Conservation (phyloP, 2,329 filamentous ascomycete species). For the Rhynchosporium secalis region DNA sequence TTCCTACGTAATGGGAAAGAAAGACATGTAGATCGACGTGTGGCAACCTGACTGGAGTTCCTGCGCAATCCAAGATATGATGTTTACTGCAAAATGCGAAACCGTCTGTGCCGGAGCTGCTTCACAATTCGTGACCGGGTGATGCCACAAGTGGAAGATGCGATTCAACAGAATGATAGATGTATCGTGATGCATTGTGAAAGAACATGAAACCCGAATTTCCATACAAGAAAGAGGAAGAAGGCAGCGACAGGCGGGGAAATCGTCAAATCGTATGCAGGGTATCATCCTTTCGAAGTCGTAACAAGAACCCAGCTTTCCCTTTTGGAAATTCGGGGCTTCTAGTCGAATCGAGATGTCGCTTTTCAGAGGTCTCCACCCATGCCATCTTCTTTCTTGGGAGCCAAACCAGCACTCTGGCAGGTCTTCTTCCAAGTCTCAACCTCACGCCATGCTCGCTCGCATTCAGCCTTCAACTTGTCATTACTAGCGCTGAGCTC, state of each 20-base stretch:
- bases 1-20: constrained; percentile 19
- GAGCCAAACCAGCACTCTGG: constrained; percentile 58
- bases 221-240: constrained; percentile 34
- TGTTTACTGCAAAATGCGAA: constrained; percentile 6
- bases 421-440: constrained; percentile 76
- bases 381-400: constrained; percentile 45
- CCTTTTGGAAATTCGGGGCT: constrained; percentile 30
- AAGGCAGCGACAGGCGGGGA: constrained; percentile 31
- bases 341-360: constrained; percentile 32
- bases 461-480: constrained; percentile 79
- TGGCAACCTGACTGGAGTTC: background rate
- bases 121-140: background rate
- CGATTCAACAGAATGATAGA: background rate
- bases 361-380: constrained; percentile 34
- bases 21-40: background rate
- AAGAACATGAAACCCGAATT: constrained; percentile 22
- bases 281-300: constrained; percentile 38
- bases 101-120: constrained; percentile 7
- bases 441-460: constrained; percentile 74
- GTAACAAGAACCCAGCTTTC: constrained; percentile 26
- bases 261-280: constrained; percentile 37
- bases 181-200: background rate
- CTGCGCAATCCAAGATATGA: background rate
- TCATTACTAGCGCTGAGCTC: constrained; percentile 87
- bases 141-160: background rate